Evolutionary conservation across 768 basidiomycete genomes (phyloP).

Genomic region (Panellus pusillus): DNA sequence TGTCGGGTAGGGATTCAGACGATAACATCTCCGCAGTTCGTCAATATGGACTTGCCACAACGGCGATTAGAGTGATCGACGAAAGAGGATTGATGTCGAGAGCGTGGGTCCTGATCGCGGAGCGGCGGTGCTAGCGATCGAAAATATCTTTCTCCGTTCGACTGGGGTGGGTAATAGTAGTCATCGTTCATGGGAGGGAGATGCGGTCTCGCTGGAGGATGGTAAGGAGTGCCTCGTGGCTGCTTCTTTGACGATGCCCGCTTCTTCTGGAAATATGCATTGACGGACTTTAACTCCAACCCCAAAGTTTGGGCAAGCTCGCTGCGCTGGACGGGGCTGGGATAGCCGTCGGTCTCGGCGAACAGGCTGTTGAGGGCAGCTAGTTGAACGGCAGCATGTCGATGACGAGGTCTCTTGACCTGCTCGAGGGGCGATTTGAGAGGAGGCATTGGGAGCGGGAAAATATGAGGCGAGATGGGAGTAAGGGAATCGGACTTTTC

Average conservation of each 20-base stretch:
- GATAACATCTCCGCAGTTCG: slow-evolving; percentile 66
- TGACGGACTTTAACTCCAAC: slow-evolving; percentile 86
- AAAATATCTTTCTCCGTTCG: neutral
- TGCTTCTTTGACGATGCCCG: slow-evolving; percentile 79
- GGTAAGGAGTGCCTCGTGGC: slow-evolving; percentile 34
- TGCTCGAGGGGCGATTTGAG: slow-evolving; percentile 38
- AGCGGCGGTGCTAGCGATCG: slow-evolving; percentile 15
- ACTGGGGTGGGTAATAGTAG: slow-evolving; percentile 10
- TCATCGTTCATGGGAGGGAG: slow-evolving; percentile 16
- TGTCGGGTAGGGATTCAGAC: slow-evolving; percentile 63
- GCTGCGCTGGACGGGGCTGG: slow-evolving; percentile 64
- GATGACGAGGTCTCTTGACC: slow-evolving; percentile 79
- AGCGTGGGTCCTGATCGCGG: slow-evolving; percentile 17
- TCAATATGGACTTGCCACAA: slow-evolving; percentile 60
- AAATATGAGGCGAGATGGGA: slow-evolving; percentile 15
- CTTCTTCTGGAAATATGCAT: slow-evolving; percentile 88
- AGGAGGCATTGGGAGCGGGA: slow-evolving; percentile 21
- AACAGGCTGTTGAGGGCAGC: slow-evolving; percentile 78
- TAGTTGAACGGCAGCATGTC: slow-evolving; percentile 71
- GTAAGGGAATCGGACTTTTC: slow-evolving; percentile 29
- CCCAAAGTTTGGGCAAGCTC: slow-evolving; percentile 70
- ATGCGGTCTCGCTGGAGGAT: slow-evolving; percentile 28
- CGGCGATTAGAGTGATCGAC: neutral
- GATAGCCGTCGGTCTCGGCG: slow-evolving; percentile 68
- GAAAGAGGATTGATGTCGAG: slow-evolving; percentile 9